Percentiles rank a stretch among this genome's conserved stretches.
Conservation (phyloP, 768 basidiomycete genomes). For the Holtermanniella nyarrowii region DNA sequence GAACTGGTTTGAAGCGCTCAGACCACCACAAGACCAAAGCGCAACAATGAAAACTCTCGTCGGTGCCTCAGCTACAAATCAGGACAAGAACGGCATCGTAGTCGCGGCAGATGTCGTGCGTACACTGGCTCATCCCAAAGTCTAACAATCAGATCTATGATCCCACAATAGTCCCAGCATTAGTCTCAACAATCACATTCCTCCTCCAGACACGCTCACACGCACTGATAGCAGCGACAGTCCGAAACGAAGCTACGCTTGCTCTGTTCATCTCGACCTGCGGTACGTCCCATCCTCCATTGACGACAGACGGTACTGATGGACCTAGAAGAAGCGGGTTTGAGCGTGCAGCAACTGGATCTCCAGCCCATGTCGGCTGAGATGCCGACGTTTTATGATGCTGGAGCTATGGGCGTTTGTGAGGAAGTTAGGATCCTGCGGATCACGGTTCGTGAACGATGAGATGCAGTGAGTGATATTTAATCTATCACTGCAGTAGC, state of each 20-base stretch:
- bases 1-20: slow-evolving; percentile 26
- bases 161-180: slow-evolving; percentile 30
- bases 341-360: slow-evolving; percentile 6
- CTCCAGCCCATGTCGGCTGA: slow-evolving; percentile 5
- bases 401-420: slow-evolving; percentile 1
- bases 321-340: neutral
- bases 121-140: neutral
- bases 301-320: slow-evolving; percentile 1
- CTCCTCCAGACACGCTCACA: slow-evolving; percentile 9
- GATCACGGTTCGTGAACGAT: no score
- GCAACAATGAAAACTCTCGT: slow-evolving; percentile 11
- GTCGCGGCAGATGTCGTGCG: slow-evolving; percentile 38
- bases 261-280: slow-evolving; percentile 21
- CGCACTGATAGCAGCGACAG: slow-evolving; percentile 35
- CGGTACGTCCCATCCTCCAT: slow-evolving; percentile 5
- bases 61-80: neutral
- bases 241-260: slow-evolving; percentile 31
- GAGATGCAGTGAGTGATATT: no score
- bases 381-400: slow-evolving; percentile 26
- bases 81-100: slow-evolving; percentile 9
- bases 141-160: slow-evolving; percentile 32
- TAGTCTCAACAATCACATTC: slow-evolving; percentile 19
- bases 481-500: no score
- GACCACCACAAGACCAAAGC: slow-evolving; percentile 4
- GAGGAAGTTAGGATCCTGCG: no score